Base-by-base conservation (phyloP, 1,284 basidiomycete species). In the Inonotus hispidus region DNA sequence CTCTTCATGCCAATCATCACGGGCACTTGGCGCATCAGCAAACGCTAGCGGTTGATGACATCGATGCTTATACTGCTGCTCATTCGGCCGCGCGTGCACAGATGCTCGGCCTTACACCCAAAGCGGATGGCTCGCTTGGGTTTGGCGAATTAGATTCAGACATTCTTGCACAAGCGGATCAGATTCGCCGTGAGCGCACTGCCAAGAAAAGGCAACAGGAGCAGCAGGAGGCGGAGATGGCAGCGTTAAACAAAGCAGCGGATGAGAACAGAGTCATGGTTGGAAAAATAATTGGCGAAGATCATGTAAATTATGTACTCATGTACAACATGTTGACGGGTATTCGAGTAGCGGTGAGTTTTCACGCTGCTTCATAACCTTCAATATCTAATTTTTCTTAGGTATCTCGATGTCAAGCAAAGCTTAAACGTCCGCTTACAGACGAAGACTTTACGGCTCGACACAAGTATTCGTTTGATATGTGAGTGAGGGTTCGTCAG, bases 291-390 rank as follows among this genome's bases (percentile, higher is more conserved):
- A 98, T 99, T 65, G 93, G 93, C 41, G 95, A 98, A 72, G 96
- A 88, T 67, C 96, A 99, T 74, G 95, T 90, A 73, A 99, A 99
- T 77, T 99, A 98, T 69, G 93, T 98, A 63, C 79, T 99, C 70
- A 98, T 98, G 96, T 99, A 98, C 79, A 98, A 99, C 79, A 99
- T 99, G 96, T 81, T 99, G 68, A 99, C 96, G 2, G 96, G 96
- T 4, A 98, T 99, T 66, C 87, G 96, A 37, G 95, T 95, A 67
- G 95, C 90, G 53, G 93, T 93, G 67, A 70, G 88, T 83, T 1
- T 39, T 23, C 47, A 37, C 35, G 58, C 45, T 37, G 60, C 58
- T 47, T 32, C 49, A 27, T 27, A 5, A 53, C 1, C 77, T 77
- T 62, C 25, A 66, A 27, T n/a, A 52, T 16, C 57, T 56, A 41